phyloP scores from a whole-genome alignment of 345 rosid species.

The Populus euphratica region DNA sequence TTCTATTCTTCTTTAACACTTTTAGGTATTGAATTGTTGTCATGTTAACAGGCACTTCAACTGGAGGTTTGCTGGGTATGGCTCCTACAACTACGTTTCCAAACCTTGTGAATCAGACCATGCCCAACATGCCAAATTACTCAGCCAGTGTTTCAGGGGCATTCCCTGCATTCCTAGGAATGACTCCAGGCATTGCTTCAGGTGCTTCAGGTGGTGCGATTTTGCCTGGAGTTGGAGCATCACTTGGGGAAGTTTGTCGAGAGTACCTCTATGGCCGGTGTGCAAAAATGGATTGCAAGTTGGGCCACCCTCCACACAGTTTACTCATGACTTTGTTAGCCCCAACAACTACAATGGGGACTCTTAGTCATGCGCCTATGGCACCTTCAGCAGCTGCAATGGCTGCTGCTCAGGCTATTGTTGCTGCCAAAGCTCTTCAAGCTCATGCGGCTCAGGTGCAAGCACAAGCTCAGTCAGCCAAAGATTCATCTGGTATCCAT shows the following conservation, averaged over 20 bases:
- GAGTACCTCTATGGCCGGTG: constrained; percentile 92
- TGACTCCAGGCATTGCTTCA: constrained; percentile 86
- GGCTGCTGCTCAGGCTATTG: constrained; percentile 99
- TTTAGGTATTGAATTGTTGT: constrained; percentile 4
- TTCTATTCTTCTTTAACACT: not conserved
- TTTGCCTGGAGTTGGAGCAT: constrained; percentile 92
- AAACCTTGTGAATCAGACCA: constrained; percentile 79
- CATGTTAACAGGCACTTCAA: constrained; percentile 53
- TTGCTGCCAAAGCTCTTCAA: constrained; percentile 99
- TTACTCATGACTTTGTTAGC: constrained; percentile 93
- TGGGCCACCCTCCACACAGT: constrained; percentile 89
- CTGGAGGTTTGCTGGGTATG: constrained; percentile 69
- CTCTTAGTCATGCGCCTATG: constrained; percentile 91
- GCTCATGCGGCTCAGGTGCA: constrained; percentile 99
- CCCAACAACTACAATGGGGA: constrained; percentile 87
- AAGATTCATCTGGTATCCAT: constrained; percentile 58
- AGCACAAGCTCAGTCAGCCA: constrained; percentile 69
- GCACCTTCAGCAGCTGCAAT: constrained; percentile 99
- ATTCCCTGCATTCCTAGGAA: constrained; percentile 83
- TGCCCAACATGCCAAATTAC: constrained; percentile 99
- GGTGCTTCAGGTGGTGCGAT: constrained; percentile 96
- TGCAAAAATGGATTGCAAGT: constrained; percentile 70
- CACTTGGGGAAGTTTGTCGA: constrained; percentile 92
- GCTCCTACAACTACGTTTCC: constrained; percentile 73
- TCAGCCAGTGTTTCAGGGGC: constrained; percentile 94